Percentiles rank a stretch among this genome's conserved stretches.
Conservation (phyloP, 2,329 filamentous ascomycete species). For the Xylariaceae sp. region DNA sequence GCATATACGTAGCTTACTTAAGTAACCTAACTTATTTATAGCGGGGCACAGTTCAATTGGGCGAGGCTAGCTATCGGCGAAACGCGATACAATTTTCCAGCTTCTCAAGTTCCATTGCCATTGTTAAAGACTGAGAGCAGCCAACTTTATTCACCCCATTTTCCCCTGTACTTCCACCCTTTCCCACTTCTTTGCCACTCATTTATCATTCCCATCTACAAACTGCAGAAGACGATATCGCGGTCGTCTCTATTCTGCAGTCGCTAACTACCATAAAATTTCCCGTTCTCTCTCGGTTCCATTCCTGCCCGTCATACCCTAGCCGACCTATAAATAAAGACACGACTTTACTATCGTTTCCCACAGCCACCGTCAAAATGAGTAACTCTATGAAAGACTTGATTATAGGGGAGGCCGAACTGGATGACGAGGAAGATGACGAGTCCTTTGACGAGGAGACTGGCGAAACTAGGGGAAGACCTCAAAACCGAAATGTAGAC, state of each 20-base stretch:
- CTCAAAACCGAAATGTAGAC: conserved; percentile 46
- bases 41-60: conserved; percentile 11
- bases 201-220: background rate
- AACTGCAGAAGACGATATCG: background rate
- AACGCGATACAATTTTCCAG: conserved; percentile 26
- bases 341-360: background rate
- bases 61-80: conserved; percentile 20
- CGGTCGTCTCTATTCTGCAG: background rate
- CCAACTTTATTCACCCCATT: background rate
- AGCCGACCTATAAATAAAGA: background rate
- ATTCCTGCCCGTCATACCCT: background rate
- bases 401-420: conserved; percentile 81
- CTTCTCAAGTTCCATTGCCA: conserved; percentile 7
- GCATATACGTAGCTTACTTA: no score
- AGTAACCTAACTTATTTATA: no score
- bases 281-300: background rate
- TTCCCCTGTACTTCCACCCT: background rate
- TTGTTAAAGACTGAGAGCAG: background rate
- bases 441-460: conserved; percentile 80
- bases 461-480: conserved; percentile 57
- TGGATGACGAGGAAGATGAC: conserved; percentile 85
- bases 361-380: conserved; percentile 49
- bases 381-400: conserved; percentile 71
- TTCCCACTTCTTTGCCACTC: background rate
- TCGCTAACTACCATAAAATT: background rate